Percentiles rank a stretch among this genome's conserved stretches.
Conservation (phyloP, 2,329 filamentous ascomycete genomes). For the Diplodia intermedia region DNA sequence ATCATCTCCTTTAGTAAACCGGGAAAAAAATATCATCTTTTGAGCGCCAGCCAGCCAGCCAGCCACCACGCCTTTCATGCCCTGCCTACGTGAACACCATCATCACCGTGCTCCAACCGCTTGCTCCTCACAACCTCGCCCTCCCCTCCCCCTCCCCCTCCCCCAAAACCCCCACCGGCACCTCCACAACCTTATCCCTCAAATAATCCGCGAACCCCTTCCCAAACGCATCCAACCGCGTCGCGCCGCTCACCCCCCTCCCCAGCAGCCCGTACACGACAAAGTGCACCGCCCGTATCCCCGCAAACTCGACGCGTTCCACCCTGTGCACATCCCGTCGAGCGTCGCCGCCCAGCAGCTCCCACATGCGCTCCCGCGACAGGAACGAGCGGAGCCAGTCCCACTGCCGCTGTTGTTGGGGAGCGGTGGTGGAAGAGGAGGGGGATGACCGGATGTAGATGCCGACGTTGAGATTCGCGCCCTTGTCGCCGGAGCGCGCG, state of each 20-base stretch:
- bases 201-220: conserved; percentile 60
- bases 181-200: conserved; percentile 52
- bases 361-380: conserved; percentile 45
- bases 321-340: conserved; percentile 47
- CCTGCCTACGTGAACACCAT: no score
- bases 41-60: no score
- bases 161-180: conserved; percentile 44
- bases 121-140: not conserved
- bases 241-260: conserved; percentile 55
- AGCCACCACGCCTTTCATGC: no score
- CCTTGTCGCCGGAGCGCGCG: conserved; percentile 53
- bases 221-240: conserved; percentile 53
- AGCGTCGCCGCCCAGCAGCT: conserved; percentile 56
- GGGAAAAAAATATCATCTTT: no score
- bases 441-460: conserved; percentile 47
- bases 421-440: no score
- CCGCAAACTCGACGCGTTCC: conserved; percentile 58
- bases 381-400: conserved; percentile 51
- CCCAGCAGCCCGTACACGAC: conserved; percentile 58
- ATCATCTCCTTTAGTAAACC: no score
- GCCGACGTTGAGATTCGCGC: conserved; percentile 13
- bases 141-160: not conserved
- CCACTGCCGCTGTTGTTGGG: conserved; percentile 54
- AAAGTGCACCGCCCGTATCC: conserved; percentile 55
- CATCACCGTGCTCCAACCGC: no score